These are phyloP conservation scores for Thamnidium elegans DNA, from an alignment of 192 early-diverging fungal genomes.

Conservation along the genomic window DNA sequence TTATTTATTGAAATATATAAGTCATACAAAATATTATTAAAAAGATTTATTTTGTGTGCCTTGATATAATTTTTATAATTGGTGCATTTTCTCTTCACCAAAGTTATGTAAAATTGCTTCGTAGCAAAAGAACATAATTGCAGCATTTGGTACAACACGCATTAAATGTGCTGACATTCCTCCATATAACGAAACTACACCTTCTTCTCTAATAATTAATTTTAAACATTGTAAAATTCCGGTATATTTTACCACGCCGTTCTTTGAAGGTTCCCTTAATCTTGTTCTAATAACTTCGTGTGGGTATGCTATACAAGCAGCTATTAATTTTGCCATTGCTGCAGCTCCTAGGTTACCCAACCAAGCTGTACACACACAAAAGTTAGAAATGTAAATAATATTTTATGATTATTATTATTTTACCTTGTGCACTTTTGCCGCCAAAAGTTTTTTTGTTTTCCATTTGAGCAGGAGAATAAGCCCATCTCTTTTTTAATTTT, in stretches of 20 bases:
- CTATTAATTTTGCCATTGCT: conserved; percentile 81
- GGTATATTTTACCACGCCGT: conserved; percentile 70
- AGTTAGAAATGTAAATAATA: neutral
- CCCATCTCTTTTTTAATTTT: conserved; percentile 67
- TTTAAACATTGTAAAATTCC: conserved; percentile 61
- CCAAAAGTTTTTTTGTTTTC: conserved; percentile 5
- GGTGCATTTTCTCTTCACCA: conserved; percentile 17
- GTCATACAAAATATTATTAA: no score
- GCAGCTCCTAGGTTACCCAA: conserved; percentile 81
- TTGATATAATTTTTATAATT: no score
- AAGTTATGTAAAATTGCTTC: conserved; percentile 65
- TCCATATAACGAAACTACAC: conserved; percentile 83
- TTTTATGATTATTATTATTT: neutral
- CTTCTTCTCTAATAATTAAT: conserved; percentile 74
- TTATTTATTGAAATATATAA: no score
- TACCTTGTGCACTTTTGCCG: conserved; percentile 29
- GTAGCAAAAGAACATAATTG: conserved; percentile 90
- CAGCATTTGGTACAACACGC: conserved; percentile 94
- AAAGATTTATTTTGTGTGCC: no score
- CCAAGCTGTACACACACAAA: conserved; percentile 54
- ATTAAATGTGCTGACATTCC: conserved; percentile 94
- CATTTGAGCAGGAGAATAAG: neutral
- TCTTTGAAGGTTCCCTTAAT: conserved; percentile 74
- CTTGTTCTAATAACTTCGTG: conserved; percentile 96
- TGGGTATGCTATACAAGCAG: conserved; percentile 87